These are phyloP conservation scores for Arachis stenosperma DNA, from an alignment of 306 rosid species.

Conservation along the genomic window DNA sequence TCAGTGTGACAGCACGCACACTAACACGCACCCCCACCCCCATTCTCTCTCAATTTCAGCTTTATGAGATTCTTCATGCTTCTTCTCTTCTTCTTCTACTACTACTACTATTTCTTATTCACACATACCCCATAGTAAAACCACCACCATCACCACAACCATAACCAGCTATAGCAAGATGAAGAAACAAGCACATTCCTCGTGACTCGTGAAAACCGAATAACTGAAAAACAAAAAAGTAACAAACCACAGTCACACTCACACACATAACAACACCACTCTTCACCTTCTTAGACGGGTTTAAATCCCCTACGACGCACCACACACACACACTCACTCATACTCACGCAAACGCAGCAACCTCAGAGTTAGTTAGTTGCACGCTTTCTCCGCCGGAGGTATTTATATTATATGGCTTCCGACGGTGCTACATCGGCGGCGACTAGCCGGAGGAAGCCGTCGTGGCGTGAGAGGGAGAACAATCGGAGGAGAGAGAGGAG, in stretches of 20 bases:
- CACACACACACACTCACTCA: neutral
- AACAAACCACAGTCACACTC: neutral
- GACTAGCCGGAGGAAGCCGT: slow-evolving; percentile 67
- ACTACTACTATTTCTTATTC: too few relatives aligned
- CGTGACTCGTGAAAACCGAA: slow-evolving; percentile 48
- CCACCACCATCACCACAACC: too few relatives aligned
- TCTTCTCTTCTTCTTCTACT: slow-evolving; percentile 8
- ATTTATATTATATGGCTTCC: slow-evolving; percentile 68
- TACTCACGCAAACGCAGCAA: neutral
- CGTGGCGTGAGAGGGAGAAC: slow-evolving; percentile 95
- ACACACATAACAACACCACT: neutral
- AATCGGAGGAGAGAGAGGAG: slow-evolving; percentile 78
- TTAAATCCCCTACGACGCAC: slow-evolving; percentile 51
- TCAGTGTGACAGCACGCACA: neutral
- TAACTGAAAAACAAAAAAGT: too few relatives aligned
- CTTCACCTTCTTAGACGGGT: slow-evolving; percentile 19
- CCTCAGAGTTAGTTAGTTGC: neutral
- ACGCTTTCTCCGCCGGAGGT: neutral
- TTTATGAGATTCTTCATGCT: slow-evolving; percentile 42
- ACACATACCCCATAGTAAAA: too few relatives aligned
- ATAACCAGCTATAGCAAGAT: too few relatives aligned
- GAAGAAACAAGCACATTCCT: slow-evolving; percentile 54
- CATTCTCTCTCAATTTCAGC: neutral
- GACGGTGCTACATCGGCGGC: slow-evolving; percentile 81
- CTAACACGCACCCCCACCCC: neutral